A percentile compares a stretch with the other conserved stretches of the same genome.
Conservation (phyloP, 345 rosid genomes). For the Lenwebbia sp. region DNA sequence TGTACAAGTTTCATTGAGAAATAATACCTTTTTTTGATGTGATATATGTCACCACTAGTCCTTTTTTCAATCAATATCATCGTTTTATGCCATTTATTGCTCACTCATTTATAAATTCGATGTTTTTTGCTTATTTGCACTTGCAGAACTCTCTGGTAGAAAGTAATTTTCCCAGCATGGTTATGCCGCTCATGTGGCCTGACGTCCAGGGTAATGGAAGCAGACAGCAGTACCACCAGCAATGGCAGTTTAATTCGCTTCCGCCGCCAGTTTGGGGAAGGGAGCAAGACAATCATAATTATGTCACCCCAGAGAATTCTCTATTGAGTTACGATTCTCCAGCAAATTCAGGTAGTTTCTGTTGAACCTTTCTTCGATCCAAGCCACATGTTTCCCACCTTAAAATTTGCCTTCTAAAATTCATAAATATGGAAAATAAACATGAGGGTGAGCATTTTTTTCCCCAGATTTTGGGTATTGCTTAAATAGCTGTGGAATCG, state of each 20-base stretch:
- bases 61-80: not conserved
- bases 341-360: conserved; percentile 45
- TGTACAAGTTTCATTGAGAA: not conserved
- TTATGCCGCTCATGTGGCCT: conserved; percentile 60
- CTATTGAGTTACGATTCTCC: conserved; percentile 56
- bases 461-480: not conserved
- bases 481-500: not conserved
- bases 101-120: not conserved
- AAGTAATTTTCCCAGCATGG: conserved; percentile 43
- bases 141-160: conserved; percentile 54
- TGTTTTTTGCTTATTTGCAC: not conserved
- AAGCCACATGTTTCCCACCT: not conserved
- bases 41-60: not conserved
- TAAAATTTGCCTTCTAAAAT: not conserved
- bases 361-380: not conserved
- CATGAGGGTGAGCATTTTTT: not conserved
- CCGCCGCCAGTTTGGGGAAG: conserved; percentile 63
- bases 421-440: not conserved
- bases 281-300: conserved; percentile 49
- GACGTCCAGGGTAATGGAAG: conserved; percentile 39
- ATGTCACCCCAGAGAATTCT: conserved; percentile 45
- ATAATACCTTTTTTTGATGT: not conserved
- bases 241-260: conserved; percentile 49
- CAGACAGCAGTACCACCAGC: conserved; percentile 59
- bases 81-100: not conserved